Base-by-base conservation (phyloP, 2,329 filamentous ascomycete genomes). In the Acrocalymma vagum region DNA sequence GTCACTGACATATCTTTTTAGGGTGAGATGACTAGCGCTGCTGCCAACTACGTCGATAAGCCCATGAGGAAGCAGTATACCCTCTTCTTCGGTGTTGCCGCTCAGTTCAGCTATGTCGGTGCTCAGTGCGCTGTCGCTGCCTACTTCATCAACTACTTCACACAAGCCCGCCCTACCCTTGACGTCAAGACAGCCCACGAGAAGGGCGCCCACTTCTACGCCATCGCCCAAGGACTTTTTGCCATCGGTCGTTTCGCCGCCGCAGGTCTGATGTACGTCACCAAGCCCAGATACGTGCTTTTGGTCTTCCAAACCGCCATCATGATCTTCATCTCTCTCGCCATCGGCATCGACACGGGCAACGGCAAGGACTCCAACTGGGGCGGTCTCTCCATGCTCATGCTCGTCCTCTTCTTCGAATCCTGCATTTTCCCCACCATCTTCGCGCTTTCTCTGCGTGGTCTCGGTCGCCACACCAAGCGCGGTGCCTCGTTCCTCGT, bases 11-110 rank as follows among this genome's bases (percentile, higher is more conserved):
- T 32, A 17, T 13, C 36, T 17, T 17, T 34, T 10, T 21, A 55
- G 32, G 51, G 61, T 31, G 64, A 69, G 43, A 59, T 62, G 60
- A 68, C 60, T 17, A 60, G 50, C 15, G 48, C 38, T 8, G 33
- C 81, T 41, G 77, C 78, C 8, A 77, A 77, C 30, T 78, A 76
- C 33, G 76, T 80, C 42, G 78, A 84, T 51, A 79, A 82, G 62
- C 84, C 86, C 0, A 80, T 90, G 51, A 72, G 75, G 56, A 87
- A 87, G 69, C 86, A 90, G 55, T 64, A 62, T 51, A 70, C 54
- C 24, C 62, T 70, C 16, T 71, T 70, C 62, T 65, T 49, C 43
- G 63, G 60, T 44, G 55, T 62, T 8, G 58, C 60, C 3, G 62
- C 58, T 3, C 54, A 78, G 66, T 80, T 84, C 53, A 86, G 78